Base-by-base conservation (phyloP, 768 basidiomycete genomes). In the Boletus huronensis region DNA sequence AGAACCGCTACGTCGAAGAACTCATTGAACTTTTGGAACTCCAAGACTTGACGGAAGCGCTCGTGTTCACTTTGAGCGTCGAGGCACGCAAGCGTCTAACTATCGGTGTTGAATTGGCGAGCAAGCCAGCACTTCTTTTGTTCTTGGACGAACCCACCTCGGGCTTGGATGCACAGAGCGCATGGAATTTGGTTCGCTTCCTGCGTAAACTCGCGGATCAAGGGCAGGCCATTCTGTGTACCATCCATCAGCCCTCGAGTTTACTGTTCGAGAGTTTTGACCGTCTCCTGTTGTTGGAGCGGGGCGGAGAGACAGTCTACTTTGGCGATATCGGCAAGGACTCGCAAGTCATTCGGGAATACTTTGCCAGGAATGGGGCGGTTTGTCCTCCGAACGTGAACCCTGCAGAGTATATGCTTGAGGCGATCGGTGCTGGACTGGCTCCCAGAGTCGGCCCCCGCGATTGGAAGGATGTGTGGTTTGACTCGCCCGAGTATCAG, bases 281-380 rank as follows among this genome's bases (percentile, higher is more conserved):
- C 60, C 79, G 84, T 36, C 71, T 87, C 42, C 68, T 89, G 26
- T 74, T 88, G 10, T 74, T 87, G 16, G 84, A 93, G 62, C 75
- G 77, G 16, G 93, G 93, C 2, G 93, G 93, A 7, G 85, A 90
- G 68, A 93, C 92, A 0, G 90, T 94, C n/a, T 96, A 95, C 77
- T 95, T 91, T 64, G 93, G 93, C 40, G 87, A 90, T 57, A 90
- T 95, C 47, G 93, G 92, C 42, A 67, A 76, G 40, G 87, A 91
- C 58, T 88, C 90, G 4, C 64, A 73, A 2, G 75, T 83, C 34
- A 74, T 95, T 46, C 83, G 81, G 26, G 77, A 83, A 5, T 96
- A 96, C 74, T 92, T 94, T 65, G 82, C 82, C 23, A 76, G 77
- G 16, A 73, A 89, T 57, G 91, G 92, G 14, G 93, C 68, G 5